Evolutionary conservation across 163 green algal species (phyloP), one percentile per base, ranked within the genome.

Genomic region (Scenedesmus sp.): DNA sequence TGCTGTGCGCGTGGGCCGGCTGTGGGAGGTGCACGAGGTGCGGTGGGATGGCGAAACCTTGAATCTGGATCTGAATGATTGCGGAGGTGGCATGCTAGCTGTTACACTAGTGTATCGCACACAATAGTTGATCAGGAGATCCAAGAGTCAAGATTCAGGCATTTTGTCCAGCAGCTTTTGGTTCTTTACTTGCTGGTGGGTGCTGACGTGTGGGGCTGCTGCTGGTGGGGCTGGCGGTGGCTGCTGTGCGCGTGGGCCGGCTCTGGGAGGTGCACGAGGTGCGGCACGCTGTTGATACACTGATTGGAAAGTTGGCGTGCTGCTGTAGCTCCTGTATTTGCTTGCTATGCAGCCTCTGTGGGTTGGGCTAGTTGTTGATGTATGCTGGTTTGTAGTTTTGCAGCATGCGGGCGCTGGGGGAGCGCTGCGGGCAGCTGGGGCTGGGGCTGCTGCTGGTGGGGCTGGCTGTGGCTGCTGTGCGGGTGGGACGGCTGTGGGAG

Each of bases 251-350:
- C 0, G 82, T 74, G 10, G 89, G 89, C 9, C 52, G 89, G 52
- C 59, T 92, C n/a, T 92, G 82, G 82, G 82, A 92, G 62, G 89
- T 89, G 89, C 89, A 92, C 15, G 16, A 20, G 56, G 13, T 23
- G 20, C 23, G 2, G 82, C 6, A 26, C 54, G 15, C 6, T 34
- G 7, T 13, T 26, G 55, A 8, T 46, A 46, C 34, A 46, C 34
- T 46, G 34, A 46, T 46, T 46, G 34, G 34, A 46, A 46, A 46
- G 34, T 46, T 26, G 60, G 4, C 12, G 18, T 5, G 26, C n/a
- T 46, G 23, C 5, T 46, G 84, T 13, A 4, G 18, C 34, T 46
- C 34, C 34, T 46, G 34, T 46, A 46, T 46, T 46, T 46, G 34
- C 34, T 46, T 46, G 34, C 34, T 46, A 46, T 46, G 34, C 34